A percentile compares a stretch with the other conserved stretches of the same genome.
Evolutionary conservation across 2,329 filamentous ascomycete species (phyloP).

Genomic region (Calonectria pseudoturangicola): DNA sequence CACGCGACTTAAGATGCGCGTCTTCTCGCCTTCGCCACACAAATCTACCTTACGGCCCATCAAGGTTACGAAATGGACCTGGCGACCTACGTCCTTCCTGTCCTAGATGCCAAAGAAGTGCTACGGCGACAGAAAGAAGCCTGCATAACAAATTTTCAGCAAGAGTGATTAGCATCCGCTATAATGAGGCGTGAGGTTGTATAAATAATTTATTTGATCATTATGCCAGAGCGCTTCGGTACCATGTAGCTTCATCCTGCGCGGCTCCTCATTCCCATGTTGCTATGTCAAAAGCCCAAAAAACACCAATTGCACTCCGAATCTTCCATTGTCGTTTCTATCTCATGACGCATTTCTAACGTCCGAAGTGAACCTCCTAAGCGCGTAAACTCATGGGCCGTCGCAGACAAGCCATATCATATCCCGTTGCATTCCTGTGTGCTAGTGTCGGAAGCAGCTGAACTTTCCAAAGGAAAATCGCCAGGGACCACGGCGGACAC

Average conservation of each 20-base stretch:
- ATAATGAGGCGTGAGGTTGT: too few species aligned
- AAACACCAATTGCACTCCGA: background rate
- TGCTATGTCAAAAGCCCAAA: background rate
- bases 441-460: constrained; percentile 68
- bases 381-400: background rate
- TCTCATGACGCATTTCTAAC: background rate
- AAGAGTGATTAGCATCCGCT: too few species aligned
- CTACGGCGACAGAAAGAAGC: too few species aligned
- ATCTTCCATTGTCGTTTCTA: background rate
- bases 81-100: background rate
- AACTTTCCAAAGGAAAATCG: constrained; percentile 69
- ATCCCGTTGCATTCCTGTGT: background rate
- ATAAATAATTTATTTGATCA: background rate
- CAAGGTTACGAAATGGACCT: background rate
- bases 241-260: background rate
- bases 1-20: background rate
- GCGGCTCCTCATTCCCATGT: too few species aligned
- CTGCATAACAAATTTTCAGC: background rate
- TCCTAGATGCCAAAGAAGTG: too few species aligned
- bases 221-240: background rate
- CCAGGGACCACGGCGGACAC: constrained; percentile 70
- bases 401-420: background rate
- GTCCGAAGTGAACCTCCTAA: background rate
- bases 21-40: background rate
- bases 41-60: background rate